A percentile compares a stretch with the other conserved stretches of the same genome.
Conservation (phyloP, 2,329 filamentous ascomycete genomes). For the Xylariales sp. region DNA sequence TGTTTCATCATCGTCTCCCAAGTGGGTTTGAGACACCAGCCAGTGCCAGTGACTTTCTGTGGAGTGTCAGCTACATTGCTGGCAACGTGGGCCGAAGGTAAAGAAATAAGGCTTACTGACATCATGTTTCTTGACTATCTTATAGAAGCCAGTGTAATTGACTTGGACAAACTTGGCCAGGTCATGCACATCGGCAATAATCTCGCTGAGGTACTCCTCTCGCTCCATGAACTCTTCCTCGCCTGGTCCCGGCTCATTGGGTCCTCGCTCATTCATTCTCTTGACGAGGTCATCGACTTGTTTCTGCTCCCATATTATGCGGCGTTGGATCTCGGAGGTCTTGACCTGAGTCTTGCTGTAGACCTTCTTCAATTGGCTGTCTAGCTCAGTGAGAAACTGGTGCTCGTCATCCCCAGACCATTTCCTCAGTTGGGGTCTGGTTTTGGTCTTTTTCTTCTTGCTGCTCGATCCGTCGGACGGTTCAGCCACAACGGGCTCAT, state of each 20-base stretch:
- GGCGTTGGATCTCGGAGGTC: constrained; percentile 87
- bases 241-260: constrained; percentile 55
- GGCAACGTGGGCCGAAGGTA: constrained; percentile 7
- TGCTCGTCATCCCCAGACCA: constrained; percentile 94
- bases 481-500: constrained; percentile 34
- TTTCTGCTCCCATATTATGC: constrained; percentile 88
- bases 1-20: constrained; percentile 92
- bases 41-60: constrained; percentile 90
- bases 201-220: constrained; percentile 92
- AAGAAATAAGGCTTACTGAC: constrained; percentile 52
- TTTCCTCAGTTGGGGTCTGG: too few species aligned
- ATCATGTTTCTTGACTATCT: constrained; percentile 99
- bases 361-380: constrained; percentile 93
- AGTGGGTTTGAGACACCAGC: constrained; percentile 90
- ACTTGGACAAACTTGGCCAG: constrained; percentile 96
- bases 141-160: constrained; percentile 98
- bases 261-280: constrained; percentile 61
- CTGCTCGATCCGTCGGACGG: constrained; percentile 26
- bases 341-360: constrained; percentile 97
- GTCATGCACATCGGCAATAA: constrained; percentile 97
- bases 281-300: constrained; percentile 63
- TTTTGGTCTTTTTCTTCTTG: too few species aligned
- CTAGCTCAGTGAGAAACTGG: constrained; percentile 78
- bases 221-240: constrained; percentile 93
- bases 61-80: not conserved